These are phyloP conservation scores for Phytophthora multivora DNA, from an alignment of 352 stramenopile species.

Conservation along the genomic window DNA sequence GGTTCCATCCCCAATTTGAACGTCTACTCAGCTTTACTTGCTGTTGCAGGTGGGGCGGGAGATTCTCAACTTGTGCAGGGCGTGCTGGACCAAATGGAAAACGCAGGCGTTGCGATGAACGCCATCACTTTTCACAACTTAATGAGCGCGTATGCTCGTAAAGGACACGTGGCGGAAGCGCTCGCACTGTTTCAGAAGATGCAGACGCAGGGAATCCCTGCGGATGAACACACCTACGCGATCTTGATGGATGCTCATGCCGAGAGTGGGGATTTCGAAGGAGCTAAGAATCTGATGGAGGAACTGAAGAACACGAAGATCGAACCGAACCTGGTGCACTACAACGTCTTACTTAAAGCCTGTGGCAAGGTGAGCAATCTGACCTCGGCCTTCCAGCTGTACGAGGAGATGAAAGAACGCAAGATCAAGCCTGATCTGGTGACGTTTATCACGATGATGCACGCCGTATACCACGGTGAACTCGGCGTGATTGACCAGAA, in stretches of 20 bases:
- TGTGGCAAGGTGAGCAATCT: slow-evolving; percentile 78
- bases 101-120: slow-evolving; percentile 62
- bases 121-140: slow-evolving; percentile 75
- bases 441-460: slow-evolving; percentile 90
- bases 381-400: slow-evolving; percentile 74
- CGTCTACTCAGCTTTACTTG: slow-evolving; percentile 68
- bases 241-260: slow-evolving; percentile 80
- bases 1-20: slow-evolving; percentile 72
- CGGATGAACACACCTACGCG: slow-evolving; percentile 68
- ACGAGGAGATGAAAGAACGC: slow-evolving; percentile 85
- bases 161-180: slow-evolving; percentile 50
- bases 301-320: slow-evolving; percentile 49
- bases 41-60: slow-evolving; percentile 47
- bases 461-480: slow-evolving; percentile 85
- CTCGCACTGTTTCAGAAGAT: slow-evolving; percentile 68
- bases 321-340: slow-evolving; percentile 66
- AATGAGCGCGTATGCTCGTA: slow-evolving; percentile 71
- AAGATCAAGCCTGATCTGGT: slow-evolving; percentile 72
- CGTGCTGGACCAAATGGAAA: slow-evolving; percentile 62
- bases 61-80: slow-evolving; percentile 54
- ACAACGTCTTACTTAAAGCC: slow-evolving; percentile 82
- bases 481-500: slow-evolving; percentile 65
- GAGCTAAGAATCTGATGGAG: slow-evolving; percentile 54
- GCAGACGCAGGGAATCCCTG: slow-evolving; percentile 48
- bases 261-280: slow-evolving; percentile 62